Percentiles rank a stretch among this genome's conserved stretches.
phyloP scores from a whole-genome alignment of 2,329 filamentous ascomycete species.

The Colletotrichum sp. region DNA sequence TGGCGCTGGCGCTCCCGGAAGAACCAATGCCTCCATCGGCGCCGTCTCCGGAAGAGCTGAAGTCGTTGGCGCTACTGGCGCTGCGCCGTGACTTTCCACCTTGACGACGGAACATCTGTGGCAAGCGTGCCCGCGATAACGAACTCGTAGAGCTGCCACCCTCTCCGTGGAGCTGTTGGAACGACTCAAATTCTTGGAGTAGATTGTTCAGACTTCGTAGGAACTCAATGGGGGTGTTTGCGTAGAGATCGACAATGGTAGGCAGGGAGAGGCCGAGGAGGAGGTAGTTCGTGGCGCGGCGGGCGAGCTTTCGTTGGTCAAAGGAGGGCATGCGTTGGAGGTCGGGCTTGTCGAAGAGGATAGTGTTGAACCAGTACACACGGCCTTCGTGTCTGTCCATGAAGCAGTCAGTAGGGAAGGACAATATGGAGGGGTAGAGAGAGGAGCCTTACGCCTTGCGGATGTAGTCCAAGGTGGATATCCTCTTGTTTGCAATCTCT shows the following conservation, averaged over 20 bases:
- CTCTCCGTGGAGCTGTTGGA: slow-evolving; percentile 84
- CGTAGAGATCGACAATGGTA: slow-evolving; percentile 86
- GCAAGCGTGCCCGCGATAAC: slow-evolving; percentile 78
- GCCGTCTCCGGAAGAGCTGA: slow-evolving; percentile 33
- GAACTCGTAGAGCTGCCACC: slow-evolving; percentile 72
- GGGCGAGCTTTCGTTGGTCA: slow-evolving; percentile 80
- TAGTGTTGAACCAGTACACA: slow-evolving; percentile 98
- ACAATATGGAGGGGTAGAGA: background rate
- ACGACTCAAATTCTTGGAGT: slow-evolving; percentile 90
- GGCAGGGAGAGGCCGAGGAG: slow-evolving; percentile 92
- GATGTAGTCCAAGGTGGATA: slow-evolving; percentile 92
- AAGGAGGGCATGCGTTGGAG: slow-evolving; percentile 85
- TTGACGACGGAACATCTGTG: slow-evolving; percentile 80
- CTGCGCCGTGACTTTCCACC: slow-evolving; percentile 62
- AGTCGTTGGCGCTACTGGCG: slow-evolving; percentile 50
- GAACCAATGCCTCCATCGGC: slow-evolving; percentile 29
- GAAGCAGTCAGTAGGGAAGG: background rate
- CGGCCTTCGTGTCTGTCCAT: slow-evolving; percentile 81
- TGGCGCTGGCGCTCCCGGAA: slow-evolving; percentile 38
- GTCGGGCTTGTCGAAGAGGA: slow-evolving; percentile 86
- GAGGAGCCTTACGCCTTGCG: slow-evolving; percentile 77
- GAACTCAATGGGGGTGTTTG: slow-evolving; percentile 81
- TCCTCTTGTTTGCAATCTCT: slow-evolving; percentile 87
- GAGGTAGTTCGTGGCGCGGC: slow-evolving; percentile 92
- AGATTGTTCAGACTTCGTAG: slow-evolving; percentile 85